These are phyloP conservation scores for Tolypocladium tundrense DNA, from an alignment of 2,329 filamentous ascomycete species.

Conservation along the genomic window DNA sequence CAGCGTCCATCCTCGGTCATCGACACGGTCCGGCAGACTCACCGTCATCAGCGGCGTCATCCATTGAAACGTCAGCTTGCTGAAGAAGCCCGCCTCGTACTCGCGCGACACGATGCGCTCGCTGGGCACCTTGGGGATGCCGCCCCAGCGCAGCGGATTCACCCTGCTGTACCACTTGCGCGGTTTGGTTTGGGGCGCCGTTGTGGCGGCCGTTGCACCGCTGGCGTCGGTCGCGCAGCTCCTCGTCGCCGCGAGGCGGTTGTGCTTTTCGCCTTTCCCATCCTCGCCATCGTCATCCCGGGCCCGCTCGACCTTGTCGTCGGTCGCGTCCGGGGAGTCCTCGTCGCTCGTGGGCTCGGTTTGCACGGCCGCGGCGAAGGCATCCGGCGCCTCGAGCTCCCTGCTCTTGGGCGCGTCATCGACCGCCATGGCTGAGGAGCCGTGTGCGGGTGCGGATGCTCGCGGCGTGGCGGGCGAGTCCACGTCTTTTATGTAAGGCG, in stretches of 20 bases:
- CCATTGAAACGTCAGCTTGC: slow-evolving; percentile 76
- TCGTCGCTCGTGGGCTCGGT: slow-evolving; percentile 8
- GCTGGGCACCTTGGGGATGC: slow-evolving; percentile 43
- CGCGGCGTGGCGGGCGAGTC: background rate
- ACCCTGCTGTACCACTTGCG: slow-evolving; percentile 48
- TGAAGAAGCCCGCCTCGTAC: slow-evolving; percentile 63
- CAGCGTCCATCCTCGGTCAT: background rate
- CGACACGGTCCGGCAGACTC: slow-evolving; percentile 19
- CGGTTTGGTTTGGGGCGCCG: slow-evolving; percentile 13
- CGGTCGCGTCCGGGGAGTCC: slow-evolving; percentile 5
- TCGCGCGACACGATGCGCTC: slow-evolving; percentile 52
- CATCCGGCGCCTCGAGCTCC: slow-evolving; percentile 16
- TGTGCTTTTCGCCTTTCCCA: background rate
- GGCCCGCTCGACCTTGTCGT: slow-evolving; percentile 3
- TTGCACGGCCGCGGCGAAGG: slow-evolving; percentile 16
- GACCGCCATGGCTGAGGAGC: slow-evolving; percentile 11
- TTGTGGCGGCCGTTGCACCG: slow-evolving; percentile 32
- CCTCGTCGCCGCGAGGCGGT: slow-evolving; percentile 22
- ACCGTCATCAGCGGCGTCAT: slow-evolving; percentile 78
- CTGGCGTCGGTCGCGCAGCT: slow-evolving; percentile 46
- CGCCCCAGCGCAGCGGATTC: slow-evolving; percentile 53
- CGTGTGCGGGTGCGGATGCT: background rate
- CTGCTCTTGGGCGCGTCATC: slow-evolving; percentile 12
- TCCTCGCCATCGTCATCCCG: background rate
- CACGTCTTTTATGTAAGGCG: background rate